Base-by-base conservation (phyloP, 2,329 filamentous ascomycete genomes). In the Eutypa lata region DNA sequence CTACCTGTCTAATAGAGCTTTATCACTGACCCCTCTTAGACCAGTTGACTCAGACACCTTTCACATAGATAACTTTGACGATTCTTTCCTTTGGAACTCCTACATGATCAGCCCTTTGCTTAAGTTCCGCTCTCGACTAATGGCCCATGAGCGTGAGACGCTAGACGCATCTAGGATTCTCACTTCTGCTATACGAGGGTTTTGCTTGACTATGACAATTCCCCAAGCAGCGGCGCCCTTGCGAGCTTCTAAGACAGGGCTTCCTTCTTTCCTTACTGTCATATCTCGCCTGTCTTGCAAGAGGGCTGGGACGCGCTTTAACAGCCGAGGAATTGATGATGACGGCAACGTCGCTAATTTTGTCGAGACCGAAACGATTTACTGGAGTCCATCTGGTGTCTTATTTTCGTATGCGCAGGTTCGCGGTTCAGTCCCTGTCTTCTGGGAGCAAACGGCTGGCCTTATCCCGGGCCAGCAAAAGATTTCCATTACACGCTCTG, bases 301-400 rank as follows among this genome's bases (percentile, higher is more conserved):
- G 61, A 84, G 93, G 73, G 94, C 94, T 18, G 94, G 94, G 21
- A 99, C 94, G 16, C 83, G 94, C 40, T 99, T 97, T 78, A 97
- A 97, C 69, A 88, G 93, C n/a, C 83, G 94, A 61, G 94, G 94
- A 38, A 96, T 99, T 58, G 94, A 99, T 66, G 94, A 99, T 68
- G 91, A 97, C 65, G 94, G 94, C 14, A 91, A 97, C 63, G 94
- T 97, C 26, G 92, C 94, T 55, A 99, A 99, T 70, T 99, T 96
- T 71, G 94, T 97, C n/a, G 94, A 99, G 71, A 94, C 91, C 0
- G 94, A 99, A 72, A 96, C 91, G 0, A 85, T 93, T 40, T 92
- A 95, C 66, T 96, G 90, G 88, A 88, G 87, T 61, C 89, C 89
- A 1, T 83, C 84, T 1, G 83, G 84, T 3, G 75, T 91, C 7